Percentiles rank a stretch among this genome's conserved stretches.
These are phyloP conservation scores for Nannizziopsis arthrosporioides DNA, from an alignment of 2,329 filamentous ascomycete species.

Conservation along the genomic window DNA sequence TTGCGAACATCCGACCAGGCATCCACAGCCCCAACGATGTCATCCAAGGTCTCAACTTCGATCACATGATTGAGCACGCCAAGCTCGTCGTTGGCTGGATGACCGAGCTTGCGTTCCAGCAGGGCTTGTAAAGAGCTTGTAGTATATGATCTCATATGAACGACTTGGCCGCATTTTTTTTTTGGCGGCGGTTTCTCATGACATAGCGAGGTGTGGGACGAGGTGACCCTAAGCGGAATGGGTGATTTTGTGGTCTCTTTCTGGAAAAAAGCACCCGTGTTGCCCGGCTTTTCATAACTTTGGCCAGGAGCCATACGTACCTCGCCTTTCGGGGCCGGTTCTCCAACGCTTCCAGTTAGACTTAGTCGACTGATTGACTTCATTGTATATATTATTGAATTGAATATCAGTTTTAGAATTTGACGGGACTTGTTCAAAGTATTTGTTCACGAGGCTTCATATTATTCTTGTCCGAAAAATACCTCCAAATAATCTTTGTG, in stretches of 20 bases:
- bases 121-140: constrained; percentile 1
- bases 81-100: constrained; percentile 71
- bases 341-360: not conserved
- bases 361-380: not conserved
- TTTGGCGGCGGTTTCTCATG: no score
- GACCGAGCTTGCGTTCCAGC: constrained; percentile 62
- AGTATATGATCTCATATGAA: not conserved
- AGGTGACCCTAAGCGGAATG: no score
- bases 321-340: not conserved
- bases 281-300: not conserved
- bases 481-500: no score
- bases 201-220: no score
- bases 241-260: no score
- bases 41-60: constrained; percentile 62
- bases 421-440: no score
- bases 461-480: no score
- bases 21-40: constrained; percentile 65
- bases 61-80: constrained; percentile 87
- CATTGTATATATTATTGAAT: not conserved
- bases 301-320: not conserved
- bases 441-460: no score
- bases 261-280: not conserved
- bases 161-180: no score
- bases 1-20: constrained; percentile 52
- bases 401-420: not conserved